Evolutionary conservation across 2,329 filamentous ascomycete genomes (phyloP), one percentile per base, ranked within the genome.

Genomic region (Daldinia sp.): DNA sequence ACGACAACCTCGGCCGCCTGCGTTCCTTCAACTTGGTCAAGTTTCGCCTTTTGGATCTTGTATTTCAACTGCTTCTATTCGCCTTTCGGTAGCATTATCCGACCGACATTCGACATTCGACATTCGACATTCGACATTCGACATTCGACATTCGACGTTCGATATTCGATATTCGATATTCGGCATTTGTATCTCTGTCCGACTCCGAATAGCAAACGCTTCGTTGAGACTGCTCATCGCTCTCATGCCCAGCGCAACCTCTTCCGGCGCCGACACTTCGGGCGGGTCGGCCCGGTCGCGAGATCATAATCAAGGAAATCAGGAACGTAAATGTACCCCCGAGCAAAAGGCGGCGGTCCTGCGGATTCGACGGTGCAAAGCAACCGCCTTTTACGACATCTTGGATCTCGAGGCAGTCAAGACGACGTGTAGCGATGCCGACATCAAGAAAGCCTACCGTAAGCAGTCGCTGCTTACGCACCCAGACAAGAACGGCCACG

Each of bases 401-500:
- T 81, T 99, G 29, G 89, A 88, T 19, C 79, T 97, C 49, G 88
- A 90, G 66, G 79, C 81, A 50, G 81, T 89, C 35, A 84, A 85
- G 71, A 80, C 83, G 59, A 86, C 88, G 17, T 90, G 87, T 72
- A 87, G 87, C 49, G 94, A 98, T 71, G 78, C 83, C 65, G 94
- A 98, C 73, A 93, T 99, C 76, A 99, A 98, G 79, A 98, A 98
- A 82, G 94, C 95, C 5, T 99, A 99, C 80, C 87, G 94, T 74
- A 98, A 97, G 80, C 85, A 96, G 76, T 95, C 91, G 75, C 82
- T 99, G 73, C 84, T 98, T 74, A 99, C 95, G 62, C 95, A 99
- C 82, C 95, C 95, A 67, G 95, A 99, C 83, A 99, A 99, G 83
- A 99, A 99, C 83, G 94, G 94, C 51, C 94, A 97, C 77, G 90